Evolutionary conservation across 495 filamentous ascomycete genomes (phyloP).

Genomic region (Hypoxylon lenormandii): DNA sequence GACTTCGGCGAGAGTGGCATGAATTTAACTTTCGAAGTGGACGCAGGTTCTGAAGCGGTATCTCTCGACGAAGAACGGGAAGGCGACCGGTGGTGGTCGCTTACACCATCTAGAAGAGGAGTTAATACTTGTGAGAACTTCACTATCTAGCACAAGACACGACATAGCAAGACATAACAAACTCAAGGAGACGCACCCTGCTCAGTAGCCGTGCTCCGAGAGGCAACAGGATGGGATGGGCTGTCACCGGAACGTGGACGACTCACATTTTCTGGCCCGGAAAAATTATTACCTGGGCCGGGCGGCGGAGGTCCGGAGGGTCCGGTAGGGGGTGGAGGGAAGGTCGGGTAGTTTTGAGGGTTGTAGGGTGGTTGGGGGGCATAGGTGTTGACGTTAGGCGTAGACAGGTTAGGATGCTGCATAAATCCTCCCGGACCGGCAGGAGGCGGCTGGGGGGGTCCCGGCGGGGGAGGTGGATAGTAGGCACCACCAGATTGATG

Average conservation of each 20-base stretch:
- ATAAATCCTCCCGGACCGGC: constrained; percentile 53
- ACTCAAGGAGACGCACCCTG: constrained; percentile 55
- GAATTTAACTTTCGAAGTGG: constrained; percentile 56
- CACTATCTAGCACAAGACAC: background rate
- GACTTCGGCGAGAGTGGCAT: constrained; percentile 59
- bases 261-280: constrained; percentile 56
- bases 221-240: constrained; percentile 43
- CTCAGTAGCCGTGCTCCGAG: constrained; percentile 49
- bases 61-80: constrained; percentile 4
- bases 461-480: constrained; percentile 52
- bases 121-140: constrained; percentile 26
- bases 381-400: constrained; percentile 51
- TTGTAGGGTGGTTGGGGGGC: constrained; percentile 54
- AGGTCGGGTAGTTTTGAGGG: constrained; percentile 52
- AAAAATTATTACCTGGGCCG: constrained; percentile 35
- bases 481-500: constrained; percentile 66
- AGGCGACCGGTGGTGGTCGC: constrained; percentile 13
- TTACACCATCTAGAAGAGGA: constrained; percentile 57
- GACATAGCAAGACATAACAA: constrained; percentile 11
- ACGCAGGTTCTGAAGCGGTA: constrained; percentile 17
- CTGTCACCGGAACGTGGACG: constrained; percentile 46
- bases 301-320: constrained; percentile 50
- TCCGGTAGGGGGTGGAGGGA: constrained; percentile 55
- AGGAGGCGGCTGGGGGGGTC: background rate
- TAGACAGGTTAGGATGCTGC: constrained; percentile 56